Evolutionary conservation across 345 rosid species (phyloP).

Genomic region (Ceriops decandra): DNA sequence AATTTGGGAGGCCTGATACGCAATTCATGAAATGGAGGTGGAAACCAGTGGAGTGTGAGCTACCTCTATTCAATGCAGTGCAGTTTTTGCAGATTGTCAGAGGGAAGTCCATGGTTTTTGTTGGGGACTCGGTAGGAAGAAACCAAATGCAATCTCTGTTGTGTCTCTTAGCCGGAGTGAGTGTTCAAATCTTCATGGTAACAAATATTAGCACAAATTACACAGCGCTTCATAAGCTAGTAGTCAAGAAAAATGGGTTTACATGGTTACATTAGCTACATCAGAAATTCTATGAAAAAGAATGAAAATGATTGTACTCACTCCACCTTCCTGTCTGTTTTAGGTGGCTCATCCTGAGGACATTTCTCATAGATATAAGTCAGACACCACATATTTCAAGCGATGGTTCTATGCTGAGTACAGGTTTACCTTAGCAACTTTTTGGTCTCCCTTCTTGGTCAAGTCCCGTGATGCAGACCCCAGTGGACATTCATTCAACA

Average conservation of each 20-base stretch:
- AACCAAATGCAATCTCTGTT: slow-evolving; percentile 46
- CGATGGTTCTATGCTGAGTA: slow-evolving; percentile 23
- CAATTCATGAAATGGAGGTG: slow-evolving; percentile 44
- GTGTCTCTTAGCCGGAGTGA: slow-evolving; percentile 41
- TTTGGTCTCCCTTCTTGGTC: slow-evolving; percentile 57
- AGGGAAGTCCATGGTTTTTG: slow-evolving; percentile 44
- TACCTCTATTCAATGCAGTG: slow-evolving; percentile 33
- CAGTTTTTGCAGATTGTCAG: slow-evolving; percentile 38
- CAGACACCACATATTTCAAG: slow-evolving; percentile 22
- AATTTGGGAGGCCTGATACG: slow-evolving; percentile 39
- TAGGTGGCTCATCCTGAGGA: slow-evolving; percentile 27
- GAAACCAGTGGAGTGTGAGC: slow-evolving; percentile 41
- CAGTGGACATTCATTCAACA: slow-evolving; percentile 32
- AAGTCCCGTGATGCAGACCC: slow-evolving; percentile 41
- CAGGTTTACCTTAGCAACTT: slow-evolving; percentile 41
- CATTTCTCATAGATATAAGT: slow-evolving; percentile 13
- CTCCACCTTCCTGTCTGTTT: background rate
- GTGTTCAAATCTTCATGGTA: background rate
- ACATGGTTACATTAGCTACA: too few species aligned
- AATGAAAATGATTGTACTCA: background rate
- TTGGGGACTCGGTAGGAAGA: slow-evolving; percentile 42
- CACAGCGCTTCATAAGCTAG: too few species aligned
- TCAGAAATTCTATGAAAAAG: background rate
- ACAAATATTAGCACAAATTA: background rate
- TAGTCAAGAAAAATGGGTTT: too few species aligned